phyloP scores from a whole-genome alignment of 768 basidiomycete genomes.

The Suillus alpinus region DNA sequence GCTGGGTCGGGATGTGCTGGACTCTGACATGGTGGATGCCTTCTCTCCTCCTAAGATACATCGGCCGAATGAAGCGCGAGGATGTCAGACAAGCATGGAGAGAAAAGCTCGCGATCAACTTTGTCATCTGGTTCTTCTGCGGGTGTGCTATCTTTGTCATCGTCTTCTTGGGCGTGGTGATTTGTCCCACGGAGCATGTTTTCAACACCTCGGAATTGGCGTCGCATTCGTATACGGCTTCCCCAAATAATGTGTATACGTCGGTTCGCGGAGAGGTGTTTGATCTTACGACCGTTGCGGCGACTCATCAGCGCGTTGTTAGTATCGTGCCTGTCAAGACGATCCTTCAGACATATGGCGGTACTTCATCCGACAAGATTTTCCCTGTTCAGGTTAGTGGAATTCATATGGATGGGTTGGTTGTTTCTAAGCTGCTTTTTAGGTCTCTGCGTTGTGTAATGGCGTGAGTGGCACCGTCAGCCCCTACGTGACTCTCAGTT shows the following conservation, averaged over 20 bases:
- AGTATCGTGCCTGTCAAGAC: constrained; percentile 72
- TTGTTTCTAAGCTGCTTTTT: neutral
- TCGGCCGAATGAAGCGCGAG: constrained; percentile 91
- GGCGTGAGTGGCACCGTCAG: constrained; percentile 79
- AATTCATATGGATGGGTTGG: neutral
- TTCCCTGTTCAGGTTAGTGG: constrained; percentile 89
- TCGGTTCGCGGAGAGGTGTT: constrained; percentile 94
- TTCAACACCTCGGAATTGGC: constrained; percentile 77
- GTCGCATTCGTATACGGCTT: constrained; percentile 58
- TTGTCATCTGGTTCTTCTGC: constrained; percentile 95
- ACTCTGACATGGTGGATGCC: constrained; percentile 92
- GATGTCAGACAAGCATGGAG: constrained; percentile 97
- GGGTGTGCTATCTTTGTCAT: constrained; percentile 91
- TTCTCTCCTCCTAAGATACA: constrained; percentile 56
- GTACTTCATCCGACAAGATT: constrained; percentile 63
- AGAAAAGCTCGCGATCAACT: constrained; percentile 92
- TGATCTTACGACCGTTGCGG: constrained; percentile 68
- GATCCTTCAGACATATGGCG: constrained; percentile 77
- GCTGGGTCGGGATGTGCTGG: constrained; percentile 90
- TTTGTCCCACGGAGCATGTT: constrained; percentile 94
- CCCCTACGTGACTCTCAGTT: constrained; percentile 77
- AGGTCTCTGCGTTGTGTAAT: constrained; percentile 92
- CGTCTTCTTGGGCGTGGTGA: constrained; percentile 78
- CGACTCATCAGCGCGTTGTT: constrained; percentile 65
- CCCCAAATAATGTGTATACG: constrained; percentile 75